These are phyloP conservation scores for Hebeloma cylindrosporum DNA, from an alignment of 768 basidiomycete genomes.

Conservation along the genomic window DNA sequence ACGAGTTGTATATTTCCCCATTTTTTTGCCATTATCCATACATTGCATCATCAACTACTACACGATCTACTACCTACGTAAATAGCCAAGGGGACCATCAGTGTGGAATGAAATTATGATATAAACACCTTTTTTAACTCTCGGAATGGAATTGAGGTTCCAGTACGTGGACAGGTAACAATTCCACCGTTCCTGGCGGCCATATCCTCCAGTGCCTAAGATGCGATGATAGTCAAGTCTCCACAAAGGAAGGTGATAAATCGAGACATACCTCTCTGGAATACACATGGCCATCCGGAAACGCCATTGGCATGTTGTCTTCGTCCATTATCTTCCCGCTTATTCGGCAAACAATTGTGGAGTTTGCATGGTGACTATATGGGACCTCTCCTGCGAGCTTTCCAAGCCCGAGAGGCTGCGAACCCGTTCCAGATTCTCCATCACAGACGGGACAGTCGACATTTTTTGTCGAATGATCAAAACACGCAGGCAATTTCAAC, in stretches of 20 bases:
- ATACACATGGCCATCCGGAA: constrained; percentile 90
- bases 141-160: constrained; percentile 58
- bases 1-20: no score
- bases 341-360: constrained; percentile 90
- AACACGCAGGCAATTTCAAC: constrained; percentile 87
- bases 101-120: constrained; percentile 51
- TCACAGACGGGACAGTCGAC: constrained; percentile 94
- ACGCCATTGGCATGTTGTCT: constrained; percentile 89
- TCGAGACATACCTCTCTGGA: constrained; percentile 73
- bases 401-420: constrained; percentile 55
- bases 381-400: constrained; percentile 85
- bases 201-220: constrained; percentile 87
- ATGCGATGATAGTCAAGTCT: constrained; percentile 17
- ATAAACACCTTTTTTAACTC: constrained; percentile 88
- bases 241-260: constrained; percentile 7
- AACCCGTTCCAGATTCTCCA: constrained; percentile 38
- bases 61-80: neutral
- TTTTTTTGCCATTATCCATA: no score
- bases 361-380: constrained; percentile 91
- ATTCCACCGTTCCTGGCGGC: constrained; percentile 72
- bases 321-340: constrained; percentile 95
- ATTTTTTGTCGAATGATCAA: constrained; percentile 60
- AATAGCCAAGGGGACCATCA: no score
- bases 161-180: constrained; percentile 84
- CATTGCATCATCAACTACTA: no score